Conservation (phyloP, 441 rosid species). For the Gossypium trilobum region DNA sequence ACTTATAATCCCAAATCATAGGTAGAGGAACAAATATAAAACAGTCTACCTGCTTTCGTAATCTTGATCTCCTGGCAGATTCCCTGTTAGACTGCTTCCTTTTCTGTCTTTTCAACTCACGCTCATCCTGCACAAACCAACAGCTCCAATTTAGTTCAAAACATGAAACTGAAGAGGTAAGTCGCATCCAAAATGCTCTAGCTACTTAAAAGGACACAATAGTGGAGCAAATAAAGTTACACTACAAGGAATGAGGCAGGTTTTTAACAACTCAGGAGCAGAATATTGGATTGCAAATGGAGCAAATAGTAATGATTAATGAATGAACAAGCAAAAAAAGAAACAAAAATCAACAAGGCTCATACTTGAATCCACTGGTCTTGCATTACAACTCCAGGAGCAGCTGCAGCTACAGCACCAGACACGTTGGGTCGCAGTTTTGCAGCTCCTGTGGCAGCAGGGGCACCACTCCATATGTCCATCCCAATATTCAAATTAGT, state of each 20-base stretch:
- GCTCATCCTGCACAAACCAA: constrained; percentile 43
- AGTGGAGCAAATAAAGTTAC: background rate
- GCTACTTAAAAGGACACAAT: background rate
- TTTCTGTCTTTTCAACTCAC: constrained; percentile 62
- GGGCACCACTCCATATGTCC: constrained; percentile 64
- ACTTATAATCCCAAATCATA: background rate
- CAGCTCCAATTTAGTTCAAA: background rate
- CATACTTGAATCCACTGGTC: constrained; percentile 65
- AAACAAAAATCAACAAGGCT: background rate
- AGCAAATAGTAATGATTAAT: background rate
- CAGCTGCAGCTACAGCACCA: constrained; percentile 26
- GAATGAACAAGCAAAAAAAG: background rate
- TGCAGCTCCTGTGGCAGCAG: constrained; percentile 50
- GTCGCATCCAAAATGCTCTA: background rate
- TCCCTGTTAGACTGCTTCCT: constrained; percentile 74
- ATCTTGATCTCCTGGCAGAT: constrained; percentile 67
- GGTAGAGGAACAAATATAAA: background rate
- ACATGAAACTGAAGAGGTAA: background rate
- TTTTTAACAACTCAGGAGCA: background rate
- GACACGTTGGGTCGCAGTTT: constrained; percentile 46
- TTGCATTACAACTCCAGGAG: constrained; percentile 29
- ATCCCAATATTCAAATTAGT: constrained; percentile 85
- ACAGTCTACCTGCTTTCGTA: constrained; percentile 55
- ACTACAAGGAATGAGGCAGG: background rate
- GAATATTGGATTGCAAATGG: background rate